Percentiles rank a stretch among this genome's conserved stretches.
phyloP scores from a whole-genome alignment of 768 basidiomycete genomes.

The Krasilnikovozyma curviuscula region DNA sequence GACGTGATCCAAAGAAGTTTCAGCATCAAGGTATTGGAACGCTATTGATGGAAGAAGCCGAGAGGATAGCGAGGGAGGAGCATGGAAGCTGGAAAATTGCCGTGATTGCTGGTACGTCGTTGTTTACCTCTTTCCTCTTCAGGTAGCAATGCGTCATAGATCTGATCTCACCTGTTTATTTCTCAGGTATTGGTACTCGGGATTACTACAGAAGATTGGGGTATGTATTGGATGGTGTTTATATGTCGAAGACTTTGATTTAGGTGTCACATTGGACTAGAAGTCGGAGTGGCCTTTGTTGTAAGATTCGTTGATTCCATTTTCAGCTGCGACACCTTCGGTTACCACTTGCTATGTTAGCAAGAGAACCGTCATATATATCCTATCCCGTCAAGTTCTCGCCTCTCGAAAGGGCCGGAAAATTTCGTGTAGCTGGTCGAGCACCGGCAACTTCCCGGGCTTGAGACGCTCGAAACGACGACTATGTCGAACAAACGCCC shows the following conservation, averaged over 20 bases:
- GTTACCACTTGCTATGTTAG: too few relatives aligned
- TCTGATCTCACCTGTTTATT: background rate
- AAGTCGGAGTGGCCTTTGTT: too few relatives aligned
- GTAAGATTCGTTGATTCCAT: too few relatives aligned
- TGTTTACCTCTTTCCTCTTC: background rate
- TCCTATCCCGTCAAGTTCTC: too few relatives aligned
- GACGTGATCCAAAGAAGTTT: slow-evolving; percentile 93
- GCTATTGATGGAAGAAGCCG: slow-evolving; percentile 95
- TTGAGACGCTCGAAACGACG: too few relatives aligned
- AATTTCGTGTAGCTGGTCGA: too few relatives aligned
- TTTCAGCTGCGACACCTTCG: too few relatives aligned
- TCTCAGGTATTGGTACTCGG: slow-evolving; percentile 76
- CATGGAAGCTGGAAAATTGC: slow-evolving; percentile 88
- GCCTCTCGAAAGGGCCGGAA: too few relatives aligned
- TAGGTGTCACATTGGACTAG: slow-evolving; percentile 6
- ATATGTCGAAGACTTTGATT: slow-evolving; percentile 64
- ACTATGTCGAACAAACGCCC: too few relatives aligned
- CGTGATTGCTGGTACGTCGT: slow-evolving; percentile 69
- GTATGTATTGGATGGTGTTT: slow-evolving; percentile 86
- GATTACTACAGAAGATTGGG: slow-evolving; percentile 91
- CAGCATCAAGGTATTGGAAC: slow-evolving; percentile 97
- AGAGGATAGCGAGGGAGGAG: slow-evolving; percentile 89
- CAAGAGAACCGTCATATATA: too few relatives aligned
- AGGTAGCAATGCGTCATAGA: background rate
- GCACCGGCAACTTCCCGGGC: too few relatives aligned